Percentiles rank a stretch among this genome's conserved stretches.
phyloP scores from a whole-genome alignment of 2,329 filamentous ascomycete species.

The Colletotrichum eleusines region DNA sequence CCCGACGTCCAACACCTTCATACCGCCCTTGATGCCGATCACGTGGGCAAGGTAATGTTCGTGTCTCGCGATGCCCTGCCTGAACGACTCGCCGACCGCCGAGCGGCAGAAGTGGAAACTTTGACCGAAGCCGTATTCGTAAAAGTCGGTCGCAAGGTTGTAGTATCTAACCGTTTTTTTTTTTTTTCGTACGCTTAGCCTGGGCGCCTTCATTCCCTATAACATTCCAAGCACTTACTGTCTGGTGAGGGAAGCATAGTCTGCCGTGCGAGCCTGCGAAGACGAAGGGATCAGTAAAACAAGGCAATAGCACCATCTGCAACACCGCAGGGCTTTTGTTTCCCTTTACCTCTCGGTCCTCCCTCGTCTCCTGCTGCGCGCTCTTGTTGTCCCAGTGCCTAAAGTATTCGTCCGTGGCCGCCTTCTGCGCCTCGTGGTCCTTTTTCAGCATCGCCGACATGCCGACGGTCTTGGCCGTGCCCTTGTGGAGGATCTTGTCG shows the following conservation, averaged over 20 bases:
- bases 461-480: slow-evolving; percentile 71
- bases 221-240: slow-evolving; percentile 72
- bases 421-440: slow-evolving; percentile 79
- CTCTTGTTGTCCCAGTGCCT: slow-evolving; percentile 95
- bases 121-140: slow-evolving; percentile 97
- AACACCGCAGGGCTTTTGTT: not conserved
- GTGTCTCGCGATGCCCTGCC: slow-evolving; percentile 92
- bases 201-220: accelerated
- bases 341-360: slow-evolving; percentile 77
- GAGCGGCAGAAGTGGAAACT: slow-evolving; percentile 99
- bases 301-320: not conserved
- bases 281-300: not conserved
- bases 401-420: slow-evolving; percentile 91
- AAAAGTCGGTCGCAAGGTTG: slow-evolving; percentile 94
- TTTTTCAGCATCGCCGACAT: slow-evolving; percentile 88
- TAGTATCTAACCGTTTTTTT: too few species aligned
- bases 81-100: slow-evolving; percentile 86
- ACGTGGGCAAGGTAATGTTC: slow-evolving; percentile 96
- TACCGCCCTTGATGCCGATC: slow-evolving; percentile 86
- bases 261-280: slow-evolving; percentile 77
- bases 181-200: slow-evolving; percentile 19
- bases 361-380: slow-evolving; percentile 83
- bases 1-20: slow-evolving; percentile 94
- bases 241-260: slow-evolving; percentile 93
- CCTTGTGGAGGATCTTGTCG: slow-evolving; percentile 79